Conservation (phyloP, 768 basidiomycete species). For the Mycena filopes region DNA sequence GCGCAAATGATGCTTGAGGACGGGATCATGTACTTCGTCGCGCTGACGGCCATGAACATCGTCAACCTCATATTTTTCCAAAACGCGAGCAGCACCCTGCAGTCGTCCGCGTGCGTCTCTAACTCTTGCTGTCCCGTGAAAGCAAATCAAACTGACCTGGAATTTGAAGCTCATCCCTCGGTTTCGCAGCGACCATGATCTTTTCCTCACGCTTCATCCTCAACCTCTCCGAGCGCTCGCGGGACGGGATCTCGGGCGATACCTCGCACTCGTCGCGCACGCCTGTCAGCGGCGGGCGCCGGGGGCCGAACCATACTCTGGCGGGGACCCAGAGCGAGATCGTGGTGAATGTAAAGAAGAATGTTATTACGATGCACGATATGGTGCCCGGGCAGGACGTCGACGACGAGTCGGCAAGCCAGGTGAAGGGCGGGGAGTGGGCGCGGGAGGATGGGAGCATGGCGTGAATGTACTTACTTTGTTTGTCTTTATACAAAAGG, state of each 20-base stretch:
- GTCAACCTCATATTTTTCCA: slow-evolving; percentile 26
- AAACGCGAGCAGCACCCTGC: slow-evolving; percentile 5
- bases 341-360: slow-evolving; percentile 14
- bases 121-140: not conserved
- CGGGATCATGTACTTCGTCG: slow-evolving; percentile 26
- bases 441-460: too few relatives aligned
- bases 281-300: not conserved
- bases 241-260: slow-evolving; percentile 21
- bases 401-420: too few relatives aligned
- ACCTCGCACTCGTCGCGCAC: slow-evolving; percentile 18
- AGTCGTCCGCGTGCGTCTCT: slow-evolving; percentile 18
- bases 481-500: too few relatives aligned
- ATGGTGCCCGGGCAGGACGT: slow-evolving; percentile 8
- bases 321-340: not conserved
- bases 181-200: slow-evolving; percentile 26
- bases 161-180: not conserved
- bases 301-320: not conserved
- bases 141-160: not conserved
- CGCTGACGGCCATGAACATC: slow-evolving; percentile 27
- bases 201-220: slow-evolving; percentile 29
- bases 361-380: slow-evolving; percentile 24
- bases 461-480: too few relatives aligned
- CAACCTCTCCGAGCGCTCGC: slow-evolving; percentile 27
- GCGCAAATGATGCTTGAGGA: slow-evolving; percentile 22
- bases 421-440: too few relatives aligned